Conservation (phyloP, 108 stramenopile species). For the Mayamaea pseudoterrestris region DNA sequence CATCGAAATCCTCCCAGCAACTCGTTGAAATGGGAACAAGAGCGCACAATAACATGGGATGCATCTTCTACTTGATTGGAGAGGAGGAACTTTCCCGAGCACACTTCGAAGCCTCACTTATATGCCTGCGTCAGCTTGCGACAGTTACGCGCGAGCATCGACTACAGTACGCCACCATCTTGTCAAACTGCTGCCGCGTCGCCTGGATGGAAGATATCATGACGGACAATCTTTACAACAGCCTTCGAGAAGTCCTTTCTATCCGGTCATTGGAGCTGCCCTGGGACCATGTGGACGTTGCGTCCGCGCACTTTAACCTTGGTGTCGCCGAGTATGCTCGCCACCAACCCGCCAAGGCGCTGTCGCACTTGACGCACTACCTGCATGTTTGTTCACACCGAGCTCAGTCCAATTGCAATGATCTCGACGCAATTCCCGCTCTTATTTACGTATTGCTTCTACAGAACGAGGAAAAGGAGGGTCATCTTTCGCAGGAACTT, state of each 20-base stretch:
- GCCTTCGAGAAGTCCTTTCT: constrained; percentile 19
- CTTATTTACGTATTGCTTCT: constrained; percentile 24
- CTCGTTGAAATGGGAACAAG: constrained; percentile 19
- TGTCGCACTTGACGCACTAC: constrained; percentile 22
- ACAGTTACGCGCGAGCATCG: constrained; percentile 1
- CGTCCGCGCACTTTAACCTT: constrained; percentile 25
- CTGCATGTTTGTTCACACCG: constrained; percentile 8
- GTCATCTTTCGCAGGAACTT: constrained; percentile 20
- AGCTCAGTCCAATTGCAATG: not conserved
- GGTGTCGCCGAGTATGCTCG: constrained; percentile 23
- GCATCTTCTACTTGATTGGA: constrained; percentile 20
- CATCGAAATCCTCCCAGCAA: not conserved
- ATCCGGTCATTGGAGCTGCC: constrained; percentile 15
- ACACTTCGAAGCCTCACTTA: constrained; percentile 21
- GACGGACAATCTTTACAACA: constrained; percentile 7
- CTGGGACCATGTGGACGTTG: constrained; percentile 29
- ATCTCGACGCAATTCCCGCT: constrained; percentile 25
- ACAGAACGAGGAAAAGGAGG: constrained; percentile 25
- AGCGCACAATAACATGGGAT: constrained; percentile 34
- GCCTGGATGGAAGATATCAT: constrained; percentile 25
- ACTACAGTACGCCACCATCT: constrained; percentile 18
- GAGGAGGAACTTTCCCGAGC: constrained; percentile 13
- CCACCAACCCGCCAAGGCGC: constrained; percentile 8
- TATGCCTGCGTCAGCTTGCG: constrained; percentile 4
- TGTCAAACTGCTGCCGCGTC: constrained; percentile 33